phyloP scores from a whole-genome alignment of 371 early-diverging fungal genomes.

The Mucor sp. region DNA sequence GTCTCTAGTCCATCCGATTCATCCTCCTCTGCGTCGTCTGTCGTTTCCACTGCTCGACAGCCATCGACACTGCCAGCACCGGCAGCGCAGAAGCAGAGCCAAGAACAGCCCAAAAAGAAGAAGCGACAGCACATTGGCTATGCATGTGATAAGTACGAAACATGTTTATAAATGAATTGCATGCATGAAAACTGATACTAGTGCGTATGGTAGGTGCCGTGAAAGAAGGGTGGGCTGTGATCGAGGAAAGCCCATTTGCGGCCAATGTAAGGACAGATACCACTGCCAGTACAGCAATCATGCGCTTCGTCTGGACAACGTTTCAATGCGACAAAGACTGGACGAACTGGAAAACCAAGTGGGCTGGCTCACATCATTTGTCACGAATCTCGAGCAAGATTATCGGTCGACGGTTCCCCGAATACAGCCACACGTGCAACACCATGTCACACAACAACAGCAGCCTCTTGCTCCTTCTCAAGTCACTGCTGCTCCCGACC shows the following conservation, averaged over 20 bases:
- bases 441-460: conserved; percentile 9
- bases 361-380: conserved; percentile 11
- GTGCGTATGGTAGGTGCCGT: conserved; percentile 32
- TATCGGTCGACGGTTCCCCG: conserved; percentile 20
- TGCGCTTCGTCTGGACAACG: conserved; percentile 23
- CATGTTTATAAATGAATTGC: background rate
- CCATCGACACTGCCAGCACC: no score
- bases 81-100: background rate
- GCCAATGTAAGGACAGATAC: conserved; percentile 32
- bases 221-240: conserved; percentile 41
- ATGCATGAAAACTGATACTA: background rate
- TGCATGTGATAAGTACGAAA: conserved; percentile 40
- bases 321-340: conserved; percentile 29
- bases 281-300: conserved; percentile 34
- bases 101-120: conserved; percentile 20
- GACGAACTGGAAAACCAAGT: conserved; percentile 30
- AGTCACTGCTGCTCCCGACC: background rate
- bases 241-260: conserved; percentile 34
- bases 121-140: conserved; percentile 38
- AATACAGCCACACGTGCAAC: conserved; percentile 9
- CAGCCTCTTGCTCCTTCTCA: background rate
- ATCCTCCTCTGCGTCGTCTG: conserved; percentile 5
- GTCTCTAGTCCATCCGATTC: conserved; percentile 9
- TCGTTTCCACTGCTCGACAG: background rate
- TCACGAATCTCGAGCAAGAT: conserved; percentile 14